Conservation (phyloP, 2,329 filamentous ascomycete genomes). For the Coniella vitis region DNA sequence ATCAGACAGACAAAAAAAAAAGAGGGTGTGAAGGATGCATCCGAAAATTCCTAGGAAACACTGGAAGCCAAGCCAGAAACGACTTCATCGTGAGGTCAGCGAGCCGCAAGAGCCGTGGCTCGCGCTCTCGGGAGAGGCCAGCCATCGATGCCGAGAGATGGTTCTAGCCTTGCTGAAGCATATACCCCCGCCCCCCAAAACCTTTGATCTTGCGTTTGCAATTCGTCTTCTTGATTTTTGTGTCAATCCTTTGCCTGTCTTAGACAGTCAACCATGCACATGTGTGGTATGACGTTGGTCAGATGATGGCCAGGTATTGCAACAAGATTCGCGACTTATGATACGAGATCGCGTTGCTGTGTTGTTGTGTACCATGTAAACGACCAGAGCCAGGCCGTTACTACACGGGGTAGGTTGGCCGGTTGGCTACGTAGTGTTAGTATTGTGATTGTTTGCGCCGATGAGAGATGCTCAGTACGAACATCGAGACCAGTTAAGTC, state of each 20-base stretch:
- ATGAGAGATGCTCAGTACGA: too few species aligned
- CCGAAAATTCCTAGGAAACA: constrained; percentile 13
- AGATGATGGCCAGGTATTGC: background rate
- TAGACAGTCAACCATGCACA: background rate
- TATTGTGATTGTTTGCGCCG: too few species aligned
- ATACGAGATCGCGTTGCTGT: background rate
- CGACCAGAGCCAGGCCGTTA: too few species aligned
- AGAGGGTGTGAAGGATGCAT: background rate
- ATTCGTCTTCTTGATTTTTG: background rate
- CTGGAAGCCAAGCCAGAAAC: background rate
- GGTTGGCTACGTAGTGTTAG: too few species aligned
- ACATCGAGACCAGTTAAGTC: too few species aligned
- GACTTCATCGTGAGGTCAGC: constrained; percentile 1
- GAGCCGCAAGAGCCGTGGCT: background rate
- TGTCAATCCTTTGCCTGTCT: too few species aligned
- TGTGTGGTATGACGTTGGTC: constrained; percentile 3
- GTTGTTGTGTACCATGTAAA: background rate
- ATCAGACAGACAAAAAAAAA: background rate
- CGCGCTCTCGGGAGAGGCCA: constrained; percentile 3
- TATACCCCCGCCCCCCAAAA: too few species aligned
- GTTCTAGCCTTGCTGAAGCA: background rate
- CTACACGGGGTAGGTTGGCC: too few species aligned
- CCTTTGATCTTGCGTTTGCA: too few species aligned
- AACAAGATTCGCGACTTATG: background rate
- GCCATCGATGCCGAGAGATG: background rate